These are phyloP conservation scores for Lolium multiflorum DNA, from an alignment of 176 grass and related monocot genomes.

Conservation along the genomic window DNA sequence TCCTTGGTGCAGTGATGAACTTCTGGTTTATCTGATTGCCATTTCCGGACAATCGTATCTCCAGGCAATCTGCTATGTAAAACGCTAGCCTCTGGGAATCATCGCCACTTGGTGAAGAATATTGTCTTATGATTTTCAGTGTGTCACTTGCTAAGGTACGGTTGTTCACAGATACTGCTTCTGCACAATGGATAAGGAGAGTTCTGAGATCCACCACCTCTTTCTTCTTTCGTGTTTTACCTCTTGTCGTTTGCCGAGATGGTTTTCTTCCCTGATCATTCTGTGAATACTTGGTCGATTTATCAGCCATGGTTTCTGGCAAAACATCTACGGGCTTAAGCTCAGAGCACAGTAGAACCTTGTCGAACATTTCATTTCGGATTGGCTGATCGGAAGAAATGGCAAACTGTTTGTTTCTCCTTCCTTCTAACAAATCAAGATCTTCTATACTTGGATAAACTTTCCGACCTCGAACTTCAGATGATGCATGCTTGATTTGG, in stretches of 20 bases:
- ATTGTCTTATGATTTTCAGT: conserved; percentile 51
- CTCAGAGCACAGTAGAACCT: conserved; percentile 51
- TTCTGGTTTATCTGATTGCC: conserved; percentile 55
- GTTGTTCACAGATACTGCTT: conserved; percentile 59
- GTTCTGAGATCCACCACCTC: conserved; percentile 59
- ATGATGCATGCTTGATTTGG: conserved; percentile 13
- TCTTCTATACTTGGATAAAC: conserved; percentile 16
- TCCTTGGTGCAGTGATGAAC: conserved; percentile 21
- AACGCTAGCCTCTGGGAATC: conserved; percentile 63
- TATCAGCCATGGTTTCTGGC: conserved; percentile 8
- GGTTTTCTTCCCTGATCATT: conserved; percentile 14
- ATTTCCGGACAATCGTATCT: conserved; percentile 59
- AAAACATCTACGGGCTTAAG: conserved; percentile 34
- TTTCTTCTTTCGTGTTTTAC: conserved; percentile 42
- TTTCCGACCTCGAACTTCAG: conserved; percentile 34
- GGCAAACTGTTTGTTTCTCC: conserved; percentile 55
- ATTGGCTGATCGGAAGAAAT: conserved; percentile 33
- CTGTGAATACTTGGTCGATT: neutral
- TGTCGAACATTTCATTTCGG: conserved; percentile 54
- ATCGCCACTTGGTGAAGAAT: conserved; percentile 52
- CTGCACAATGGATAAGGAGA: conserved; percentile 65
- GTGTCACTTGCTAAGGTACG: conserved; percentile 42
- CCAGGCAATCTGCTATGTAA: conserved; percentile 61
- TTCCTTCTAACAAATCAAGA: conserved; percentile 54
- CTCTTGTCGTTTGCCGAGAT: conserved; percentile 8